Percentiles rank a stretch among this genome's conserved stretches.
phyloP scores from a whole-genome alignment of 495 filamentous ascomycete genomes.

The Xylaria curta region DNA sequence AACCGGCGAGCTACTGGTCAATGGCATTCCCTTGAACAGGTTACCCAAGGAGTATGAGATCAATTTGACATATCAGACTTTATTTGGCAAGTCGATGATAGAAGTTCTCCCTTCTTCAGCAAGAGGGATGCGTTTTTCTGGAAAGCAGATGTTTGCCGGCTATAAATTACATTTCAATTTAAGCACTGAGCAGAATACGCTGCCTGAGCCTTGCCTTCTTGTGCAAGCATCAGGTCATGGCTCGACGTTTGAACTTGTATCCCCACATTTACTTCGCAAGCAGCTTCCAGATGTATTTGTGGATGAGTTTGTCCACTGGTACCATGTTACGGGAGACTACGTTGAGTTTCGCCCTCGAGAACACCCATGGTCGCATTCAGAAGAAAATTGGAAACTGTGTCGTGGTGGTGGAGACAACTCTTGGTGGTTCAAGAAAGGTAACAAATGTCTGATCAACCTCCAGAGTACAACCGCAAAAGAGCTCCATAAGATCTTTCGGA shows the following conservation, averaged over 20 bases:
- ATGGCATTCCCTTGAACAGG: conserved; percentile 56
- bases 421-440: conserved; percentile 24
- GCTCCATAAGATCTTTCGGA: conserved; percentile 43
- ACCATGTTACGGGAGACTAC: conserved; percentile 41
- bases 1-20: conserved; percentile 59
- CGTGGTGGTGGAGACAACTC: neutral
- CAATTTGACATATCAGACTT: conserved; percentile 41
- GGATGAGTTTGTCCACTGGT: conserved; percentile 63
- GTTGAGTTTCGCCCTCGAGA: conserved; percentile 59
- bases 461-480: conserved; percentile 41
- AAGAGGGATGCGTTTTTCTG: conserved; percentile 53
- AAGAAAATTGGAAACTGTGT: conserved; percentile 42
- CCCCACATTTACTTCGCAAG: conserved; percentile 43
- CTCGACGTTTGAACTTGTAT: conserved; percentile 53
- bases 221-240: conserved; percentile 22
- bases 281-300: conserved; percentile 57
- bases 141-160: conserved; percentile 34
- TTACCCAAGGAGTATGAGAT: conserved; percentile 54
- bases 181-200: neutral
- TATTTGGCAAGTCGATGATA: conserved; percentile 45
- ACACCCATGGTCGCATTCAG: conserved; percentile 48
- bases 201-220: neutral
- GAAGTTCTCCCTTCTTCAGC: conserved; percentile 56
- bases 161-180: conserved; percentile 53
- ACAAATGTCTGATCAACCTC: conserved; percentile 40